Percentiles rank a stretch among this genome's conserved stretches.
Evolutionary conservation across 2,329 filamentous ascomycete genomes (phyloP).

Genomic region (Pseudogymnoascus sp.): DNA sequence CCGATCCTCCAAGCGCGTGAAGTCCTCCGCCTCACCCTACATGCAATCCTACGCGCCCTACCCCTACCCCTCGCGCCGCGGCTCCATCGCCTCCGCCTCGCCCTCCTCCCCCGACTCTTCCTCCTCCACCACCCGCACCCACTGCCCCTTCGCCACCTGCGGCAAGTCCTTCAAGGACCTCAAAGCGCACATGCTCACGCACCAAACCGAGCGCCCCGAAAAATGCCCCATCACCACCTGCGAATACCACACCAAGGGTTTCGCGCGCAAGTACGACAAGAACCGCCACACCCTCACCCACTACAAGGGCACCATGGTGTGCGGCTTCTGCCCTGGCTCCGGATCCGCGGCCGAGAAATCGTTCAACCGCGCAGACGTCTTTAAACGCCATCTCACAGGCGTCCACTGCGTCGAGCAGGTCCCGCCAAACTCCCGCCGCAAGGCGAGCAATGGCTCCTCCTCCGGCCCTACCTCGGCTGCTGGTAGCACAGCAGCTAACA

Average conservation of each 20-base stretch:
- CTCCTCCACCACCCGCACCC: slow-evolving; percentile 24
- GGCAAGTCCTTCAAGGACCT: slow-evolving; percentile 54
- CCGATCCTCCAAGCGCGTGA: slow-evolving; percentile 19
- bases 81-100: neutral
- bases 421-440: slow-evolving; percentile 79
- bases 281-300: slow-evolving; percentile 93
- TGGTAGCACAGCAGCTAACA: slow-evolving; percentile 28
- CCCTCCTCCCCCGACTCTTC: slow-evolving; percentile 10
- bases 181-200: slow-evolving; percentile 90
- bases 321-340: slow-evolving; percentile 85
- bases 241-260: slow-evolving; percentile 90
- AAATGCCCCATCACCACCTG: slow-evolving; percentile 92
- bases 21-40: slow-evolving; percentile 25
- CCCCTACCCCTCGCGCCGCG: slow-evolving; percentile 23
- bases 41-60: slow-evolving; percentile 21
- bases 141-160: slow-evolving; percentile 49
- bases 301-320: slow-evolving; percentile 97
- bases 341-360: slow-evolving; percentile 86
- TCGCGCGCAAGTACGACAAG: slow-evolving; percentile 96
- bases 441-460: slow-evolving; percentile 30
- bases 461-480: slow-evolving; percentile 13
- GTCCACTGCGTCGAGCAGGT: slow-evolving; percentile 93
- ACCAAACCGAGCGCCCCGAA: slow-evolving; percentile 86
- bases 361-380: slow-evolving; percentile 94
- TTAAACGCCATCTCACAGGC: slow-evolving; percentile 89